A percentile compares a stretch with the other conserved stretches of the same genome.
Conservation (phyloP, 1,284 basidiomycete species). For the Rhodotorula sp. region DNA sequence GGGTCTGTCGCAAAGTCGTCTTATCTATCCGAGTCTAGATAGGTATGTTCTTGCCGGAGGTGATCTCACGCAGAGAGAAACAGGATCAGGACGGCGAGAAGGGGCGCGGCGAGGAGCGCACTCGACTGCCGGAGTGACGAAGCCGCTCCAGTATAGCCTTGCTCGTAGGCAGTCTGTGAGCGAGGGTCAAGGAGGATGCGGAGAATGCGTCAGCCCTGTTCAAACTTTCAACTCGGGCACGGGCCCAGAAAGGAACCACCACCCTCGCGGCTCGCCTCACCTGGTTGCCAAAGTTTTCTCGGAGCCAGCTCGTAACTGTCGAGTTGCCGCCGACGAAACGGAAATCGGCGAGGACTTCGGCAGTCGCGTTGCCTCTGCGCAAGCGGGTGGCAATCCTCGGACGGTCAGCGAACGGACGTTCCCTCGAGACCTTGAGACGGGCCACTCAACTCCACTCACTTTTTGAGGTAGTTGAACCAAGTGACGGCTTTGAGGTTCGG, state of each 20-base stretch:
- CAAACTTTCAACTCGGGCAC: neutral
- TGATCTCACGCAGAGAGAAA: too few relatives aligned
- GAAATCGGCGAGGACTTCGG: constrained; percentile 36
- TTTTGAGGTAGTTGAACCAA: constrained; percentile 18
- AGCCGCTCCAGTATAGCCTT: neutral
- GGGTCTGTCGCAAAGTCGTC: too few relatives aligned
- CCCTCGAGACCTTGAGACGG: too few relatives aligned
- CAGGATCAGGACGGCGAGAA: too few relatives aligned
- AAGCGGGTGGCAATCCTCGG: neutral
- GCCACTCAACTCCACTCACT: neutral
- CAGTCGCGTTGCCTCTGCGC: neutral
- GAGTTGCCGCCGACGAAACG: constrained; percentile 28
- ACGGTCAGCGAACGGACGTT: neutral
- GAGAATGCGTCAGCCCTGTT: neutral
- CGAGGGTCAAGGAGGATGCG: too few relatives aligned
- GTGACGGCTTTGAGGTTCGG: constrained; percentile 35
- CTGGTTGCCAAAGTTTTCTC: constrained; percentile 32
- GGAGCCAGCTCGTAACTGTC: constrained; percentile 37
- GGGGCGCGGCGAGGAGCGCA: too few relatives aligned
- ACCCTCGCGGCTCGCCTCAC: neutral
- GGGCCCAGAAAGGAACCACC: too few relatives aligned
- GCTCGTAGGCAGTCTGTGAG: neutral
- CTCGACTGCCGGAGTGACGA: neutral
- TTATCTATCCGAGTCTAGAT: too few relatives aligned
- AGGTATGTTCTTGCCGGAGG: too few relatives aligned